phyloP scores from a whole-genome alignment of 2,329 filamentous ascomycete species.

The Mycosphaerella sp. region DNA sequence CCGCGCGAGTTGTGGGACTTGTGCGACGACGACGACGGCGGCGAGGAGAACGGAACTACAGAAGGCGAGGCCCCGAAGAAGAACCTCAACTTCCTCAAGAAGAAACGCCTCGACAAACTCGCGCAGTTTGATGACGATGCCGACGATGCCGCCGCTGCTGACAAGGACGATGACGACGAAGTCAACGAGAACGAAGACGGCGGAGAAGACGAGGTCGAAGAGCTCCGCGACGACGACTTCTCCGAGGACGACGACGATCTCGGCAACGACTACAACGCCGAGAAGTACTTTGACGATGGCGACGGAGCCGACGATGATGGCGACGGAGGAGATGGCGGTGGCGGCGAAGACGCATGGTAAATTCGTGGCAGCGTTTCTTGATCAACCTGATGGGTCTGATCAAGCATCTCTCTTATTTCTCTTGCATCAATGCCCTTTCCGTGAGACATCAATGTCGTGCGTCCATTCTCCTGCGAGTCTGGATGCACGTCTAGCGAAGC shows the following conservation, averaged over 20 bases:
- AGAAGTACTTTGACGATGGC: constrained; percentile 43
- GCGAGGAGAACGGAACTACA: constrained; percentile 21
- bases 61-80: constrained; percentile 17
- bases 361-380: background rate
- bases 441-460: background rate
- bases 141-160: constrained; percentile 8
- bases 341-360: constrained; percentile 24
- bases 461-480: background rate
- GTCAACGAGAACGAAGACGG: constrained; percentile 60
- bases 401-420: constrained; percentile 2
- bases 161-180: constrained; percentile 39
- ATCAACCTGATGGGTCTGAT: constrained; percentile 1
- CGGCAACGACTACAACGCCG: constrained; percentile 50
- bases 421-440: background rate
- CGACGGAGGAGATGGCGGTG: constrained; percentile 18
- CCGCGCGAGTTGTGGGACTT: constrained; percentile 43
- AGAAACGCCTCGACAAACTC: constrained; percentile 23
- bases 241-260: constrained; percentile 54
- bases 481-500: background rate
- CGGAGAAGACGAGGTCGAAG: constrained; percentile 26
- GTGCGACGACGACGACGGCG: constrained; percentile 28
- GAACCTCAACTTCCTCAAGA: constrained; percentile 21
- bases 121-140: constrained; percentile 21
- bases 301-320: constrained; percentile 40
- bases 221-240: constrained; percentile 38